Conservation (phyloP, 139 green algal genomes). For the Pleodorina starrii region DNA sequence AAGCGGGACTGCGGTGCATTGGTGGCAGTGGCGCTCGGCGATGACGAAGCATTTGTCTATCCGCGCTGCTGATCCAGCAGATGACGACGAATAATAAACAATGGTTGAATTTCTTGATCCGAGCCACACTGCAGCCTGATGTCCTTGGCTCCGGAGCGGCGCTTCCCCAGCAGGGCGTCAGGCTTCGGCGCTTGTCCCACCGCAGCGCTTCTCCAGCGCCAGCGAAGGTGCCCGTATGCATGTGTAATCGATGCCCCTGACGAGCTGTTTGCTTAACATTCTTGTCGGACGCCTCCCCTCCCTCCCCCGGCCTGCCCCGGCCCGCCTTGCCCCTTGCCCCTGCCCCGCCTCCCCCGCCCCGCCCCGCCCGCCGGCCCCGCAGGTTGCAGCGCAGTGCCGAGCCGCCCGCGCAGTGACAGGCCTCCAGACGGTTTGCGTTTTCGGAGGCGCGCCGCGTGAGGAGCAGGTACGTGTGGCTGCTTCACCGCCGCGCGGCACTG, state of each 20-base stretch:
- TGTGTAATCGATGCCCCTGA: no score
- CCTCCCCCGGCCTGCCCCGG: neutral
- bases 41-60: constrained; percentile 41
- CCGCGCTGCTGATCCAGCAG: constrained; percentile 43
- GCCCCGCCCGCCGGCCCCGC: neutral
- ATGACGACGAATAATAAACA: constrained; percentile 30
- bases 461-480: constrained; percentile 71
- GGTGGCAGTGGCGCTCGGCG: no score
- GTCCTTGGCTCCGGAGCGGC: no score
- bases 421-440: constrained; percentile 64
- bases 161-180: no score
- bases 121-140: no score
- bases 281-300: neutral
- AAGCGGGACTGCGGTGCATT: no score
- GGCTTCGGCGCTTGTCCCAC: no score
- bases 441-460: constrained; percentile 79
- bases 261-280: no score
- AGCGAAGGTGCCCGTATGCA: no score
- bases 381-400: constrained; percentile 40
- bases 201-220: no score
- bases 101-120: constrained; percentile 52
- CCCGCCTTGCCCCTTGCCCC: neutral
- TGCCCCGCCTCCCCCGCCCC: neutral
- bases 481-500: no score
- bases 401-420: constrained; percentile 57